Evolutionary conservation across 352 stramenopile genomes (phyloP).

Genomic region (Globisporangium yorkense): DNA sequence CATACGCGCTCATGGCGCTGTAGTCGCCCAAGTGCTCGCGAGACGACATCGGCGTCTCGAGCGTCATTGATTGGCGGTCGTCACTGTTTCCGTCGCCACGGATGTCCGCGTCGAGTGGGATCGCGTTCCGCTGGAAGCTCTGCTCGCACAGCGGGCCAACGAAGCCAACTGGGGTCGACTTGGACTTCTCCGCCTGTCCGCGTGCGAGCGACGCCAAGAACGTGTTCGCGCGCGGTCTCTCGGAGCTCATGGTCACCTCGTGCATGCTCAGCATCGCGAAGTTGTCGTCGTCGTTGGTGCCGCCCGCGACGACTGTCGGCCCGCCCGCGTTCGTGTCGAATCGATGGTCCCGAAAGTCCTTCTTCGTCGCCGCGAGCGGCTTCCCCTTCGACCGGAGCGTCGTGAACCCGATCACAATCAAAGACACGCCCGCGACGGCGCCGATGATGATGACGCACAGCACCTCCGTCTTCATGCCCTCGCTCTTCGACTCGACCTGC

Average conservation of each 20-base stretch:
- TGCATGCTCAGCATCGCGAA: conserved; percentile 80
- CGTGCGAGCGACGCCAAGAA: conserved; percentile 38
- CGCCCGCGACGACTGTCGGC: conserved; percentile 16
- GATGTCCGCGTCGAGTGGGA: conserved; percentile 16
- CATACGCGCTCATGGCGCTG: conserved; percentile 19
- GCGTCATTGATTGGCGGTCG: conserved; percentile 8
- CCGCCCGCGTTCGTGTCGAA: conserved; percentile 17
- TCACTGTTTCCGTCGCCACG: conserved; percentile 19
- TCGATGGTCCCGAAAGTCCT: conserved; percentile 3
- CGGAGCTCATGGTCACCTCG: conserved; percentile 50
- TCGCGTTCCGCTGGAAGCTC: conserved; percentile 36
- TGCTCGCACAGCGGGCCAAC: conserved; percentile 39
- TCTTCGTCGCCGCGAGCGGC: conserved; percentile 12
- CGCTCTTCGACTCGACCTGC: conserved; percentile 2
- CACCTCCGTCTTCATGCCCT: conserved; percentile 51
- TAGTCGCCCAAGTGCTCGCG: conserved; percentile 21
- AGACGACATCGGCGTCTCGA: conserved; percentile 18
- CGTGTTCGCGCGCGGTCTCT: conserved; percentile 26
- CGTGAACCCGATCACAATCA: conserved; percentile 58
- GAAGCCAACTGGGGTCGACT: conserved; percentile 35
- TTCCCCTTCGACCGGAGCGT: conserved; percentile 44
- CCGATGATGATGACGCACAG: conserved; percentile 66
- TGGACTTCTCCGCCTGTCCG: conserved; percentile 19
- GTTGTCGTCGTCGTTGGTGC: conserved; percentile 47
- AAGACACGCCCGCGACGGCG: conserved; percentile 57